A percentile compares a stretch with the other conserved stretches of the same genome.
These are phyloP conservation scores for Hypocreales sp. DNA, from an alignment of 2,329 filamentous ascomycete genomes.

Conservation along the genomic window DNA sequence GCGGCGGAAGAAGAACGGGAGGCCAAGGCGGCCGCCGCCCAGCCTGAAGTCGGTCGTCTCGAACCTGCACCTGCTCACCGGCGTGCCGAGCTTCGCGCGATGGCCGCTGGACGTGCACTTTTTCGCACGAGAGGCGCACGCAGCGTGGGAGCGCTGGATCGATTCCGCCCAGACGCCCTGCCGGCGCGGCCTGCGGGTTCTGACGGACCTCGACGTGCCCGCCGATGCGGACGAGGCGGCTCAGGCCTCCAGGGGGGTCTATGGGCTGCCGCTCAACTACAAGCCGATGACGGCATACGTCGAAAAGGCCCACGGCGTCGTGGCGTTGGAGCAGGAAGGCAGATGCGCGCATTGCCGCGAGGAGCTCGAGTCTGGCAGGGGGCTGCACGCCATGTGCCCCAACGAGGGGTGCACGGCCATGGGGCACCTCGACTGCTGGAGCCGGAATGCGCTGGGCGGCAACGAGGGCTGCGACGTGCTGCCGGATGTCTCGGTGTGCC, in stretches of 20 bases:
- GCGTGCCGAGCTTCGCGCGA: conserved; percentile 61
- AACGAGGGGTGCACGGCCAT: conserved; percentile 36
- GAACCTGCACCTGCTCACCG: conserved; percentile 67
- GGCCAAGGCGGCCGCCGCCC: conserved; percentile 38
- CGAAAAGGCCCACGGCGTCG: conserved; percentile 36
- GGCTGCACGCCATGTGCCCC: conserved; percentile 42
- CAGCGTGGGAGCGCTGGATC: conserved; percentile 49
- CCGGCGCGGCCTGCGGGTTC: conserved; percentile 32
- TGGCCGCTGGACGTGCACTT: conserved; percentile 79
- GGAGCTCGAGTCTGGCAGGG: conserved; percentile 26
- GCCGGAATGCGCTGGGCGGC: conserved; percentile 29
- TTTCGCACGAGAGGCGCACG: conserved; percentile 54
- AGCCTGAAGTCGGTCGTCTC: conserved; percentile 56
- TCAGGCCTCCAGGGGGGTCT: conserved; percentile 27
- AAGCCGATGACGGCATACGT: conserved; percentile 34
- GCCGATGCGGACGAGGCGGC: conserved; percentile 3
- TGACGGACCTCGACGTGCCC: conserved; percentile 35
- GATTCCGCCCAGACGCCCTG: conserved; percentile 30
- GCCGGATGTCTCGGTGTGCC: conserved; percentile 56
- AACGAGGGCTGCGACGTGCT: conserved; percentile 33
- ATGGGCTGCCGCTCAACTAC: conserved; percentile 39
- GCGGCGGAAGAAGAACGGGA: conserved; percentile 33
- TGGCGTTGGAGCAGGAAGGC: conserved; percentile 40
- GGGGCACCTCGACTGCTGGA: conserved; percentile 46
- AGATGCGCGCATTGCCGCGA: conserved; percentile 36